These are phyloP conservation scores for Fusarium stilboides DNA, from an alignment of 2,329 filamentous ascomycete genomes.

Conservation along the genomic window DNA sequence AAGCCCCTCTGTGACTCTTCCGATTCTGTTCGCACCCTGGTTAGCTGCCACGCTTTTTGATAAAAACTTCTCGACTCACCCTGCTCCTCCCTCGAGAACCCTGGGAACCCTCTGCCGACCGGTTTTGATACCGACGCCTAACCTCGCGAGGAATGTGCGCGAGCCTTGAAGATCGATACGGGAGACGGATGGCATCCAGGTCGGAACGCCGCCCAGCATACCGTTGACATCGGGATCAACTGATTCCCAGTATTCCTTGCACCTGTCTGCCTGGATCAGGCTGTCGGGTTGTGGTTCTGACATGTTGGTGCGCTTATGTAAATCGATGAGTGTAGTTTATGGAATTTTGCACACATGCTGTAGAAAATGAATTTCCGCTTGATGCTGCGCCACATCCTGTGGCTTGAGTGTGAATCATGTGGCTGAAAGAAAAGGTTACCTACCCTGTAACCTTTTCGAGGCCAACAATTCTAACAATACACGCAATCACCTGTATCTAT, in stretches of 20 bases:
- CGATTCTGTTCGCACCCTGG: constrained; percentile 70
- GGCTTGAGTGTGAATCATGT: too few relatives aligned
- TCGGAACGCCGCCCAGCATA: constrained; percentile 92
- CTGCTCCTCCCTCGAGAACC: constrained; percentile 59
- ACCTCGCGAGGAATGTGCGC: constrained; percentile 77
- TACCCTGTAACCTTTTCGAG: too few relatives aligned
- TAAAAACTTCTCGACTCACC: constrained; percentile 52
- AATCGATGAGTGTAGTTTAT: not conserved
- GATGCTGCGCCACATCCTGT: too few relatives aligned
- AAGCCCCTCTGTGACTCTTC: constrained; percentile 84
- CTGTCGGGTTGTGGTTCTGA: constrained; percentile 48
- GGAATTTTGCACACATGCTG: constrained; percentile 4
- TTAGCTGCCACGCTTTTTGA: not conserved
- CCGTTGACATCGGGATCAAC: constrained; percentile 69
- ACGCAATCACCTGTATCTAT: too few relatives aligned
- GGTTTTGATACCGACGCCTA: constrained; percentile 63
- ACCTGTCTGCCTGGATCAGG: constrained; percentile 54
- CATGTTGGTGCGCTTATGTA: constrained; percentile 9
- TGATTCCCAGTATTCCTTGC: constrained; percentile 64
- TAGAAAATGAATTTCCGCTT: too few relatives aligned
- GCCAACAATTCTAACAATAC: too few relatives aligned
- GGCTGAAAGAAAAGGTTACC: too few relatives aligned
- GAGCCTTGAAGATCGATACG: constrained; percentile 79
- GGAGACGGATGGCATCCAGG: constrained; percentile 72
- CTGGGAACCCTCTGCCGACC: constrained; percentile 51